phyloP scores from a whole-genome alignment of 805 yeast genomes.

The Limtongia smithiae region DNA sequence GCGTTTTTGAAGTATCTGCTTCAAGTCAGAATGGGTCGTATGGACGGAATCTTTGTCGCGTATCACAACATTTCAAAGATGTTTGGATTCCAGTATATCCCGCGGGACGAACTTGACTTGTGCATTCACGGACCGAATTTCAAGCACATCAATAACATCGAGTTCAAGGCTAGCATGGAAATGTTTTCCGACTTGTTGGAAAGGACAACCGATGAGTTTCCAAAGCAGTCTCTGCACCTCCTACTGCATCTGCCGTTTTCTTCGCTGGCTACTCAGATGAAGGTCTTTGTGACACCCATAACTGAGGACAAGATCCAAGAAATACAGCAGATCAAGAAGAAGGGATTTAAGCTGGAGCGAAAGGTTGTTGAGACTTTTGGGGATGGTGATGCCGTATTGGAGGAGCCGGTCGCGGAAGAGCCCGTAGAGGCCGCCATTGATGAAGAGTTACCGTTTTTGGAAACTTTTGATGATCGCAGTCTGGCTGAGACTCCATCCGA shows the following conservation, averaged over 20 bases:
- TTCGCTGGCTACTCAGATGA: slow-evolving; percentile 27
- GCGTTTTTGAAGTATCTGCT: slow-evolving; percentile 79
- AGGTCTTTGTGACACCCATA: slow-evolving; percentile 35
- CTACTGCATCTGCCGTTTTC: slow-evolving; percentile 11
- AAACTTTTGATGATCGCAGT: too few species aligned
- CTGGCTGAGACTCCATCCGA: too few species aligned
- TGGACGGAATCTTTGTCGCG: slow-evolving; percentile 95
- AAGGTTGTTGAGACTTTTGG: slow-evolving; percentile 5
- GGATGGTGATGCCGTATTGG: not conserved
- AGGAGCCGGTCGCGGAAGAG: not conserved
- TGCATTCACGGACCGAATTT: slow-evolving; percentile 48
- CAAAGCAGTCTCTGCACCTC: slow-evolving; percentile 30
- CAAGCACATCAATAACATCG: slow-evolving; percentile 57
- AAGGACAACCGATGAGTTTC: slow-evolving; percentile 37
- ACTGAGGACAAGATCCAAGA: slow-evolving; percentile 31
- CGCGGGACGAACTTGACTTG: slow-evolving; percentile 66
- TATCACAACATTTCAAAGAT: slow-evolving; percentile 77
- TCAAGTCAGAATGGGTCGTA: slow-evolving; percentile 91
- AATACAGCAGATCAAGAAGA: slow-evolving; percentile 30
- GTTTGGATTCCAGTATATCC: slow-evolving; percentile 88
- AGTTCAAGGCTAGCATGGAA: slow-evolving; percentile 58
- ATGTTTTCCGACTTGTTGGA: slow-evolving; percentile 50
- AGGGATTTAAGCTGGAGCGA: slow-evolving; percentile 27
- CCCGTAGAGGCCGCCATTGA: not conserved
- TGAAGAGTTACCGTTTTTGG: too few species aligned